A percentile compares a stretch with the other conserved stretches of the same genome.
Conservation (phyloP, 2,329 filamentous ascomycete species). For the Macrophomina phaseolina region DNA sequence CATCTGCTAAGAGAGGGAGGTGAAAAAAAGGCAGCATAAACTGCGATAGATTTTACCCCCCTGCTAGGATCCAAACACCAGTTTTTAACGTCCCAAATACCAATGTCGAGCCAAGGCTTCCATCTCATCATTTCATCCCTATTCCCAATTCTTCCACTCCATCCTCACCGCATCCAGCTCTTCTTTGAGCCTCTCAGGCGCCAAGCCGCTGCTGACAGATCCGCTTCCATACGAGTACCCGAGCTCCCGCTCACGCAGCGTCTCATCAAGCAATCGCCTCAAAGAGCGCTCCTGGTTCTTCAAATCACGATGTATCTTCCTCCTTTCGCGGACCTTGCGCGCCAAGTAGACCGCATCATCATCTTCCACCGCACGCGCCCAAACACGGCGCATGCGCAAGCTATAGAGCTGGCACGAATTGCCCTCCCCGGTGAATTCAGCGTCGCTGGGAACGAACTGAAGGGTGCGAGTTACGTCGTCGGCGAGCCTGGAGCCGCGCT, state of each 20-base stretch:
- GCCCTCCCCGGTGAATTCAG: conserved; percentile 33
- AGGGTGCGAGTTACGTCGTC: conserved; percentile 58
- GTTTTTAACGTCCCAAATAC: neutral
- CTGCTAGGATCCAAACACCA: conserved; percentile 2
- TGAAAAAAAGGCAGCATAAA: too few species aligned
- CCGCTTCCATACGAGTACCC: conserved; percentile 29
- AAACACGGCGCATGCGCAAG: conserved; percentile 75
- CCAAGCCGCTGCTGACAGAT: conserved; percentile 7
- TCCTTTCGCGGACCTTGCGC: conserved; percentile 66
- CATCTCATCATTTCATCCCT: conserved; percentile 8
- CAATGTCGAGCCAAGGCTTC: neutral
- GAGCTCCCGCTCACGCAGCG: conserved; percentile 24
- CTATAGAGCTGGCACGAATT: conserved; percentile 80
- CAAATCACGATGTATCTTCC: conserved; percentile 38
- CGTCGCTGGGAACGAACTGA: conserved; percentile 58
- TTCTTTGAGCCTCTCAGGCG: conserved; percentile 37
- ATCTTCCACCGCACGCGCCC: conserved; percentile 67
- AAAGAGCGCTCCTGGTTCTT: conserved; percentile 1
- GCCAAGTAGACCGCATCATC: conserved; percentile 62
- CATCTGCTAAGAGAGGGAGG: too few species aligned
- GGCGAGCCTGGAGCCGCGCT: conserved; percentile 33
- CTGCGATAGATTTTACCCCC: neutral
- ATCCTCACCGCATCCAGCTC: conserved; percentile 36
- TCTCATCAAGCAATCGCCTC: neutral
- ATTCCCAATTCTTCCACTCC: conserved; percentile 43